A percentile compares a stretch with the other conserved stretches of the same genome.
phyloP scores from a whole-genome alignment of 768 basidiomycete genomes.

The Lentinula detonsa region DNA sequence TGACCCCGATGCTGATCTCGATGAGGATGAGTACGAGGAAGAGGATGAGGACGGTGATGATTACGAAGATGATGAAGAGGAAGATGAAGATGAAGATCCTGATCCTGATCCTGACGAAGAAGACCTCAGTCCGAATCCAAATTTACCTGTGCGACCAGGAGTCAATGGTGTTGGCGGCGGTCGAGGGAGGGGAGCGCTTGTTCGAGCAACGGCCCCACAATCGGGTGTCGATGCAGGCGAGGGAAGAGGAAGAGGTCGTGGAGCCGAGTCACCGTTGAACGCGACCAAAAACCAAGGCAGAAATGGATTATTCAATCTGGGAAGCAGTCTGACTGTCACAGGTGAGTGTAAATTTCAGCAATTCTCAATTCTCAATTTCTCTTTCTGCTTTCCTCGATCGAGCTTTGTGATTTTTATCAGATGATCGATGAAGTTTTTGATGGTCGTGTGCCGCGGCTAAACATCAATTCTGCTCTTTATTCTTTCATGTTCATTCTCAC shows the following conservation, averaged over 20 bases:
- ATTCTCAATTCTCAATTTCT: background rate
- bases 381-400: background rate
- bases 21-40: constrained; percentile 52
- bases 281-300: constrained; percentile 26
- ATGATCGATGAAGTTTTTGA: constrained; percentile 9
- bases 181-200: background rate
- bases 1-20: constrained; percentile 50
- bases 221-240: background rate
- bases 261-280: background rate
- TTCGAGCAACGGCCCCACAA: background rate
- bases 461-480: background rate
- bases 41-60: constrained; percentile 65
- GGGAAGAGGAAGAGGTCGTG: background rate
- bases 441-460: constrained; percentile 10
- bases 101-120: background rate
- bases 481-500: background rate
- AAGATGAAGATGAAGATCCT: constrained; percentile 41
- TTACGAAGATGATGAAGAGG: constrained; percentile 56
- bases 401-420: constrained; percentile 13
- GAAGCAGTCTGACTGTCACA: constrained; percentile 77
- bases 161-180: background rate
- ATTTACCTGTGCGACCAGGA: background rate
- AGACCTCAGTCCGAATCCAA: background rate
- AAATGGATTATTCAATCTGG: constrained; percentile 75
- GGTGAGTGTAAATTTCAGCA: constrained; percentile 38